Evolutionary conservation across 23 red algal species (phyloP).

Genomic region (Chondrus crispus): DNA sequence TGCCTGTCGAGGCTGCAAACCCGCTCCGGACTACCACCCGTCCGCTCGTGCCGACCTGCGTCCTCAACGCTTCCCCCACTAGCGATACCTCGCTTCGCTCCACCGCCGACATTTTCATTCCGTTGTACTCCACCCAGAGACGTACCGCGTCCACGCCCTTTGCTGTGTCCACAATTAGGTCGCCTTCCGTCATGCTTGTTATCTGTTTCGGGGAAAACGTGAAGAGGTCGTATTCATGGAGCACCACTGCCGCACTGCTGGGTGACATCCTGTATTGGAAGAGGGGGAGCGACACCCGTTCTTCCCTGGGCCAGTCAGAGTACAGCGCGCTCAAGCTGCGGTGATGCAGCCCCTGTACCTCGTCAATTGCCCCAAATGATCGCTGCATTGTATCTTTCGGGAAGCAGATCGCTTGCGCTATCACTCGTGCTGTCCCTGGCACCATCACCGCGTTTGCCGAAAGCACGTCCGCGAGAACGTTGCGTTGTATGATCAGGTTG

Average conservation of each 20-base stretch:
- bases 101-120: background rate
- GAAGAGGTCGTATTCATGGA: background rate
- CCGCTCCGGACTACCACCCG: background rate
- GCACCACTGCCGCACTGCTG: background rate
- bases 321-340: background rate
- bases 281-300: slow-evolving; percentile 30
- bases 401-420: slow-evolving; percentile 6
- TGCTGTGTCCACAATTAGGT: background rate
- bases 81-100: slow-evolving; percentile 15
- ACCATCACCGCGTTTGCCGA: background rate
- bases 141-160: background rate
- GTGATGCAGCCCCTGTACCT: slow-evolving; percentile 33
- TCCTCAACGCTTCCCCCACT: background rate
- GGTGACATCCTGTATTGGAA: slow-evolving; percentile 25
- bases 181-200: background rate
- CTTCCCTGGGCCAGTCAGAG: slow-evolving; percentile 12
- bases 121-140: slow-evolving; percentile 54
- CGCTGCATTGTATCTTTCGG: slow-evolving; percentile 23
- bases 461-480: slow-evolving; percentile 1
- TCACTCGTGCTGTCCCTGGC: slow-evolving; percentile 8
- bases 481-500: slow-evolving; percentile 50
- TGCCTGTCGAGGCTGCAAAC: background rate
- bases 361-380: background rate
- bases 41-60: background rate
- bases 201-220: background rate